Base-by-base conservation (phyloP, 768 basidiomycete genomes). In the Lentinula sp. region DNA sequence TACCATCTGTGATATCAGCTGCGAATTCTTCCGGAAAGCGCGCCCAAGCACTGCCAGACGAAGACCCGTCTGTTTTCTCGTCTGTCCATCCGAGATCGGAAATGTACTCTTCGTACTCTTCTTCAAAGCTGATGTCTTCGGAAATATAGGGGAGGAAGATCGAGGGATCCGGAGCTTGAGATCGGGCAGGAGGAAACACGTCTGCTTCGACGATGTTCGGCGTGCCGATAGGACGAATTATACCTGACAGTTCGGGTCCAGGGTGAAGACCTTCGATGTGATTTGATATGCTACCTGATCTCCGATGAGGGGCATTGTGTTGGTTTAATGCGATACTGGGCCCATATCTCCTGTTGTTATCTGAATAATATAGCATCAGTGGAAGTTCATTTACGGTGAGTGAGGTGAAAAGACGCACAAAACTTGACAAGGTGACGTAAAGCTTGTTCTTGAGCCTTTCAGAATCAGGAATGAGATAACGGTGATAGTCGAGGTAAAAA, bases 31-130 rank as follows among this genome's bases (percentile, higher is more conserved):
- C 68, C 1, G 90, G 92, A 41, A 98, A 77, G 37, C 90, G 81
- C 64, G 86, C 83, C 95, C 95, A 96, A 13, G 95, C 74, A 5
- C 75, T 77, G 13, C 69, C 64, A 39, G 77, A 75, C 53, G 75
- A 69, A 39, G 77, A 76, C 23, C 78, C 79, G 46, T 81, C 75
- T 23, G 74, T 62, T 59, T 81, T 78, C 51, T 84, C 82, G 58
- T 88, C 87, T 3, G 86, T 82, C 79, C 82, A 89, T 16, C 89
- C 90, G 23, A 95, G 76, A 68, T 93, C 93, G n/a, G 88, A 91
- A 32, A 98, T 77, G 66, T 96, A 94, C 68, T 96, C 95, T 71
- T 98, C 95, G 68, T 97, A 98, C 68, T 97, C 95, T 69, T 94
- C 93, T 68, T 98, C 95, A 66, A 95, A 95, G 0, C 93, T 94